These are phyloP conservation scores for Otatea glauca DNA, from an alignment of 176 grass and related monocot genomes.

Conservation along the genomic window DNA sequence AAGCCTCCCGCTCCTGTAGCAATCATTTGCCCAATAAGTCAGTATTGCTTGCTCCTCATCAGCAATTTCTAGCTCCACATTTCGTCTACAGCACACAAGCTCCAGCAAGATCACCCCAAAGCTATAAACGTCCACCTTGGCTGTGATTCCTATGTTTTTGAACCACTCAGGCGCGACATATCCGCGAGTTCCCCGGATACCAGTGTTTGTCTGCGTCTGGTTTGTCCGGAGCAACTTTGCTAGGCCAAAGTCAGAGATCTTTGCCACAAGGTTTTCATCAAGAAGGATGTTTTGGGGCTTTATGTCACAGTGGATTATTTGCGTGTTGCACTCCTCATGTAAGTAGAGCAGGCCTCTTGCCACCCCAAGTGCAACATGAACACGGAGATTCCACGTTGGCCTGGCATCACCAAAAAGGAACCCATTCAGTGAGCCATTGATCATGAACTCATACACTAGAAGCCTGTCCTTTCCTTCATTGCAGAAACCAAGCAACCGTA, in stretches of 20 bases:
- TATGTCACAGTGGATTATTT: slow-evolving; percentile 58
- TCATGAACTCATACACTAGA: slow-evolving; percentile 36
- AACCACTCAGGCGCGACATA: slow-evolving; percentile 65
- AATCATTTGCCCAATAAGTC: slow-evolving; percentile 57
- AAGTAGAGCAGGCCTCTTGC: slow-evolving; percentile 39
- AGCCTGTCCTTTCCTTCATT: slow-evolving; percentile 11
- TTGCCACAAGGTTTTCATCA: slow-evolving; percentile 44
- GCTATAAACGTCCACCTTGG: slow-evolving; percentile 57
- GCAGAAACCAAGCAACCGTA: slow-evolving; percentile 19
- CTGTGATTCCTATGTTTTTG: slow-evolving; percentile 57
- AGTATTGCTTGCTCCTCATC: slow-evolving; percentile 40
- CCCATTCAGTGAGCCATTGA: slow-evolving; percentile 12
- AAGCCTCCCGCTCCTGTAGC: slow-evolving; percentile 37
- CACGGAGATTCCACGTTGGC: slow-evolving; percentile 11
- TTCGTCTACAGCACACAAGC: slow-evolving; percentile 53
- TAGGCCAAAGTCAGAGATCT: slow-evolving; percentile 59
- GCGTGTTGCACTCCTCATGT: slow-evolving; percentile 41
- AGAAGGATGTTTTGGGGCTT: slow-evolving; percentile 57
- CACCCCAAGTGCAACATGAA: slow-evolving; percentile 30
- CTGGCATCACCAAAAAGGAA: slow-evolving; percentile 23
- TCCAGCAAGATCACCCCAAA: slow-evolving; percentile 64
- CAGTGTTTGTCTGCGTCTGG: slow-evolving; percentile 52
- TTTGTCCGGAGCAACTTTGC: slow-evolving; percentile 50
- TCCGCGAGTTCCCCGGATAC: slow-evolving; percentile 55
- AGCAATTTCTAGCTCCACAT: slow-evolving; percentile 37